Evolutionary conservation across 352 stramenopile species (phyloP).

Genomic region (Phytophthora pluvialis): DNA sequence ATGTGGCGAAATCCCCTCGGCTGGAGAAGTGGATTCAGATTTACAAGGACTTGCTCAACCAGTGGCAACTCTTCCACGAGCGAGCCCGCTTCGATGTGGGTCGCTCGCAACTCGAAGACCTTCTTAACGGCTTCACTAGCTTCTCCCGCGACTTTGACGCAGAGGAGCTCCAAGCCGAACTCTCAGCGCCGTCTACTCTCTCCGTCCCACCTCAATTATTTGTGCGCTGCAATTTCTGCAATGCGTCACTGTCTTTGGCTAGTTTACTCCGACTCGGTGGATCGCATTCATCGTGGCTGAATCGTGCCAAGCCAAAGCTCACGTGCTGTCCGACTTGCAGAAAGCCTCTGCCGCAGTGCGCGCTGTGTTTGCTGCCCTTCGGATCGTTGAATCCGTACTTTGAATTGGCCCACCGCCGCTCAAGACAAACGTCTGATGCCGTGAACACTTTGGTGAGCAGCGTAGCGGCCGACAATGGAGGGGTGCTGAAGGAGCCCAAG

Average conservation of each 20-base stretch:
- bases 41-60: constrained; percentile 94
- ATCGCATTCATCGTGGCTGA: constrained; percentile 91
- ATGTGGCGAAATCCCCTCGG: constrained; percentile 63
- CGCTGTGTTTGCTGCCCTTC: constrained; percentile 93
- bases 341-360: constrained; percentile 93
- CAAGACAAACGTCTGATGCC: constrained; percentile 63
- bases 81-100: constrained; percentile 94
- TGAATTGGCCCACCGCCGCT: constrained; percentile 89
- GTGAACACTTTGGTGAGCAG: constrained; percentile 45
- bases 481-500: constrained; percentile 61
- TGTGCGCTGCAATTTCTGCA: constrained; percentile 96
- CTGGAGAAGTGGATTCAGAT: constrained; percentile 90
- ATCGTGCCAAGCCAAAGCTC: constrained; percentile 89
- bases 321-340: constrained; percentile 93
- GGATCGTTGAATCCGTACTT: constrained; percentile 96
- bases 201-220: constrained; percentile 89
- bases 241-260: constrained; percentile 88
- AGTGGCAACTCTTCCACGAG: constrained; percentile 94
- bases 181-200: constrained; percentile 54
- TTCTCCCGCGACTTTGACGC: constrained; percentile 58
- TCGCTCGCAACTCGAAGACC: constrained; percentile 87
- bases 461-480: constrained; percentile 37
- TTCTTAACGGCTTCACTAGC: constrained; percentile 79
- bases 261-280: constrained; percentile 88
- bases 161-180: constrained; percentile 53